Base-by-base conservation (phyloP, 1,139 yeast genomes). In the Trichomonascaceae sp. region DNA sequence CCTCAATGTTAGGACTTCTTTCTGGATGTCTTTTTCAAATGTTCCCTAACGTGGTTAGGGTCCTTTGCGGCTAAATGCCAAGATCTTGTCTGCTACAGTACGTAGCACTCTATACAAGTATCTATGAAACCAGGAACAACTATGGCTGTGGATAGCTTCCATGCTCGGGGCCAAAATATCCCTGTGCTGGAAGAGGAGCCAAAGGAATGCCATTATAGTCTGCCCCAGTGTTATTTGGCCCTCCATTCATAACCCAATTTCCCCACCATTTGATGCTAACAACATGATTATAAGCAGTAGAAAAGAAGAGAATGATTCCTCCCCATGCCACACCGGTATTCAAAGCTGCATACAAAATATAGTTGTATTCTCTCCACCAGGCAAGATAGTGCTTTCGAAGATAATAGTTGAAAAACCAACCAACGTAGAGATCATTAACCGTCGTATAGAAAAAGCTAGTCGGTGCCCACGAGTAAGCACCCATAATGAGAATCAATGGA, bases 191-290 rank as follows among this genome's bases (percentile, higher is more conserved):
- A 80, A 53, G 68, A 72, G 15, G 73, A 71, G 9, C 76, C 61
- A 55, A 39, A 66, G 58, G 53, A 65, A 59, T 50, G 65, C 64
- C 53, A 52, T 54, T 52, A 81, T 77, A 71, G 13, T 68, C 70
- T 58, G 72, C 59, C 60, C 74, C 70, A 55, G 69, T 62, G 57
- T 63, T 70, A 7, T 45, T 30, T 13, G 39, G 39, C 12, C 48
- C 48, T 15, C 48, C 48, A 30, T 15, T 45, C 12, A 68, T 55
- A 19, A 80, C 80, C 45, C 59, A 66, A 63, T 81, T 82, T 2
- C 85, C 85, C 85, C 86, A 81, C 86, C 86, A 82, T 9, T 66
- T 62, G 24, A 73, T 70, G 12, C 73, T 72, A n/a, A 53, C 63
- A 20, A 51, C 71, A 69, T 45, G 74, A 46, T 59, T 58, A 57